Evolutionary conservation across 2,329 filamentous ascomycete species (phyloP).

Genomic region (Ceratocystis harringtonii): DNA sequence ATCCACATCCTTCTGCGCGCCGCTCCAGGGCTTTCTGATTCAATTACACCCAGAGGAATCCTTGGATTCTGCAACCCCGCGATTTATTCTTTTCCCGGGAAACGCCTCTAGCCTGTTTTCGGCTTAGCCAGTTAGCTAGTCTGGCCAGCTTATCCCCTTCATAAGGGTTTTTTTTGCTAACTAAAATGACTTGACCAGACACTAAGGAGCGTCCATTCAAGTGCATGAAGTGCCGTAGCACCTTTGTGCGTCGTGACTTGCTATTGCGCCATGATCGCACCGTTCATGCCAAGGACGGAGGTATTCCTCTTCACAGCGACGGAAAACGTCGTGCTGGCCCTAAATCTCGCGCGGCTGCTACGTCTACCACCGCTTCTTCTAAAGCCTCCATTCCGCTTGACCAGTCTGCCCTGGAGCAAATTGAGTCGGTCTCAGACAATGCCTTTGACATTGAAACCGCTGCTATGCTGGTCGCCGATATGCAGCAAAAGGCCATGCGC

Average conservation of each 20-base stretch:
- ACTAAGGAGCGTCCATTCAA: constrained; percentile 99
- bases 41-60: neutral
- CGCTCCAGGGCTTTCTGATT: constrained; percentile 5
- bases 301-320: constrained; percentile 84
- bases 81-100: neutral
- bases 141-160: neutral
- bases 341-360: constrained; percentile 40
- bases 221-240: constrained; percentile 94
- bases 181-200: constrained; percentile 38
- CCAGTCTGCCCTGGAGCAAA: constrained; percentile 74
- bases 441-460: constrained; percentile 94
- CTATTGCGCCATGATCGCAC: constrained; percentile 94
- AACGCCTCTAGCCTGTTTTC: constrained; percentile 5
- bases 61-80: neutral
- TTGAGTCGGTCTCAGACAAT: constrained; percentile 69
- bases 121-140: constrained; percentile 5
- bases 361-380: constrained; percentile 43
- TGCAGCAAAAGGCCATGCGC: constrained; percentile 79
- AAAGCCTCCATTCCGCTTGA: constrained; percentile 74
- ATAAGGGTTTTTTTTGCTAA: constrained; percentile 14
- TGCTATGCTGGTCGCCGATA: constrained; percentile 95
- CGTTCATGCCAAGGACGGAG: constrained; percentile 95
- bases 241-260: constrained; percentile 92
- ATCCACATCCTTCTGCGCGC: neutral
- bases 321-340: constrained; percentile 67